Evolutionary conservation across 495 filamentous ascomycete genomes (phyloP), one percentile per base, ranked within the genome.

Genomic region (Daldinia childiae): DNA sequence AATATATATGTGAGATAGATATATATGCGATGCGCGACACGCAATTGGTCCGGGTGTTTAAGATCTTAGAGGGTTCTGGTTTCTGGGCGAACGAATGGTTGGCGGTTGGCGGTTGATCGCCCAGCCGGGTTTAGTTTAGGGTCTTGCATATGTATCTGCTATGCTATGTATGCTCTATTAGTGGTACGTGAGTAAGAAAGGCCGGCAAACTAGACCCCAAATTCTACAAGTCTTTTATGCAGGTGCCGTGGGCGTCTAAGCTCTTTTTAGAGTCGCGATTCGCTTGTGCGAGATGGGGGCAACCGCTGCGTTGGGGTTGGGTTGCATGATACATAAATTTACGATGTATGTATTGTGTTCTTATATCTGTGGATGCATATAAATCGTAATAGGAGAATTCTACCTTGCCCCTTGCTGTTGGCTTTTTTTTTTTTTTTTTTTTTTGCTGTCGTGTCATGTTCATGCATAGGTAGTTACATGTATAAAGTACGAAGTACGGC

Each of bases 351-450:
- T 29, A 32, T 27, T 4, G 26, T 29, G 6, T 29, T 6, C 27
- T 29, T 29, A 29, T 29, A 29, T 29, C 27, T 32, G 6, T 9
- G 2, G 29, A 32, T 32, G 29, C 2, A 32, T 12, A 21, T 54
- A 17, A 12, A 27, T 32, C 7, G 52, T 6, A 29, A 56, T 36
- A 60, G 69, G 64, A 67, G 59, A 72, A 59, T 72, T 67, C 36
- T 67, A 43, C 15, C 60, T 43, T 58, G 52, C 64, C 69, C 69
- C 64, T 72, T 72, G 63, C 69, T n/a, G n/a, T n/a, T n/a, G n/a
- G n/a, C n/a, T n/a, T n/a, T n/a, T n/a, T n/a, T n/a, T n/a, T n/a
- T n/a, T n/a, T n/a, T n/a, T n/a, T n/a, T n/a, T 62, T 64, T 64
- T 50, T 67, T 30, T 14, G 38, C 64, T 64, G 64, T 61, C 55